phyloP scores from a whole-genome alignment of 2,329 filamentous ascomycete species.

The Ophiocordyceps camponoti-leonardi region DNA sequence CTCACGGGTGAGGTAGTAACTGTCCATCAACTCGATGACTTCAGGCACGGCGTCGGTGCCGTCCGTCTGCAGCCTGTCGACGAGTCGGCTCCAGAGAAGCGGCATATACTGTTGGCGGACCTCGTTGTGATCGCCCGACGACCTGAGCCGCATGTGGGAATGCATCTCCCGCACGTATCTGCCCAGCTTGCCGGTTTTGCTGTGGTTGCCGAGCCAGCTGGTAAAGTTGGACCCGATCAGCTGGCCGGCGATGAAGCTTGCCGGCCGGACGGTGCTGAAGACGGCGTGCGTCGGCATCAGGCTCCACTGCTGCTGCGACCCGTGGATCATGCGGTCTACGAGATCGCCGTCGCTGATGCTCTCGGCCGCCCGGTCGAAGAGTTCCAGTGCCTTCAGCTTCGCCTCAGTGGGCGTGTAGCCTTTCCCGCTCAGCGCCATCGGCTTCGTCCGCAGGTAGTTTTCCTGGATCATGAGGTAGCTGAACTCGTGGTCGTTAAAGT shows the following conservation, averaged over 20 bases:
- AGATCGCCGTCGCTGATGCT: conserved; percentile 96
- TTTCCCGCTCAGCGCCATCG: conserved; percentile 40
- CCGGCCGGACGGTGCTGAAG: conserved; percentile 84
- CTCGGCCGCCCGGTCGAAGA: conserved; percentile 74
- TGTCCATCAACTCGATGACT: conserved; percentile 92
- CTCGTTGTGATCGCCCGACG: conserved; percentile 83
- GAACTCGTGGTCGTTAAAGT: conserved; percentile 98
- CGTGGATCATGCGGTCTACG: conserved; percentile 95
- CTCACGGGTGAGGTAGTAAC: conserved; percentile 85
- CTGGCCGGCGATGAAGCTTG: conserved; percentile 72
- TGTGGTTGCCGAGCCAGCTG: conserved; percentile 88
- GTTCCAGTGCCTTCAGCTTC: conserved; percentile 67
- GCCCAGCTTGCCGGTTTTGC: conserved; percentile 61
- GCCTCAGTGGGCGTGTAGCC: conserved; percentile 46
- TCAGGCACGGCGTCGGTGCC: conserved; percentile 69
- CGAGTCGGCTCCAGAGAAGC: conserved; percentile 64
- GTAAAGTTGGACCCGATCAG: conserved; percentile 66
- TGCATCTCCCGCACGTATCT: conserved; percentile 87
- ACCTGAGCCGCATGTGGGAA: conserved; percentile 84
- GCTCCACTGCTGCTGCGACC: conserved; percentile 94
- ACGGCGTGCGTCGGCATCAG: conserved; percentile 93
- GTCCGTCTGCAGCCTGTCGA: conserved; percentile 56
- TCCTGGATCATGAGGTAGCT: conserved; percentile 96
- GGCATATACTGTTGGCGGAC: conserved; percentile 90
- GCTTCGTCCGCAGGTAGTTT: conserved; percentile 81